These are phyloP conservation scores for Boletus sp. DNA, from an alignment of 1,284 basidiomycete species.

Conservation along the genomic window DNA sequence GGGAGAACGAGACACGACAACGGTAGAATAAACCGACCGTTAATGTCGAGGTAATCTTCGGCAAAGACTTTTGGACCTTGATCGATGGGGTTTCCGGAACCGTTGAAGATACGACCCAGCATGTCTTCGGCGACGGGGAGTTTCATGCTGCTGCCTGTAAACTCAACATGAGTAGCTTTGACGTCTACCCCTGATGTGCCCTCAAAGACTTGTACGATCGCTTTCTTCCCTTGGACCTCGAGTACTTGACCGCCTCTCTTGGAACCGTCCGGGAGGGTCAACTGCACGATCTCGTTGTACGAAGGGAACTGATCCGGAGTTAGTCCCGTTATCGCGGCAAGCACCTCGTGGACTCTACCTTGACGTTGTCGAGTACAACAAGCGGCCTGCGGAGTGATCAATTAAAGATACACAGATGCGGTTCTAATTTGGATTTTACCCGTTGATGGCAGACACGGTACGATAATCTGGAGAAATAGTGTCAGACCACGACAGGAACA, in stretches of 20 bases:
- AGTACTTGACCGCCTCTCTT: constrained; percentile 96
- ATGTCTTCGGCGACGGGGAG: constrained; percentile 99
- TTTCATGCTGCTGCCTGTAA: constrained; percentile 98
- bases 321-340: constrained; percentile 13
- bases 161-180: constrained; percentile 95
- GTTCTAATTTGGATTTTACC: constrained; percentile 49
- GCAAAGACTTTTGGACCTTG: constrained; percentile 99
- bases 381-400: constrained; percentile 60
- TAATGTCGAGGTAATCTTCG: constrained; percentile 99
- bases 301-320: constrained; percentile 75
- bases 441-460: constrained; percentile 95
- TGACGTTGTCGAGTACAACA: constrained; percentile 98
- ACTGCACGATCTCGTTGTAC: constrained; percentile 99
- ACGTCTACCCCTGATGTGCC: constrained; percentile 98
- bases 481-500: constrained; percentile 12
- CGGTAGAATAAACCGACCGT: constrained; percentile 58
- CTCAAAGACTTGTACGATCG: constrained; percentile 99
- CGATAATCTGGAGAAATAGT: constrained; percentile 70
- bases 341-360: constrained; percentile 48
- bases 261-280: constrained; percentile 94
- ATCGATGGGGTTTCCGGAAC: constrained; percentile 96
- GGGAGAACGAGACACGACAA: constrained; percentile 3
- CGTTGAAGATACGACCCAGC: constrained; percentile 99
- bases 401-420: constrained; percentile 2
- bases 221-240: constrained; percentile 98